phyloP scores from a whole-genome alignment of 495 filamentous ascomycete species.

The Lasiosphaeriaceae sp. region DNA sequence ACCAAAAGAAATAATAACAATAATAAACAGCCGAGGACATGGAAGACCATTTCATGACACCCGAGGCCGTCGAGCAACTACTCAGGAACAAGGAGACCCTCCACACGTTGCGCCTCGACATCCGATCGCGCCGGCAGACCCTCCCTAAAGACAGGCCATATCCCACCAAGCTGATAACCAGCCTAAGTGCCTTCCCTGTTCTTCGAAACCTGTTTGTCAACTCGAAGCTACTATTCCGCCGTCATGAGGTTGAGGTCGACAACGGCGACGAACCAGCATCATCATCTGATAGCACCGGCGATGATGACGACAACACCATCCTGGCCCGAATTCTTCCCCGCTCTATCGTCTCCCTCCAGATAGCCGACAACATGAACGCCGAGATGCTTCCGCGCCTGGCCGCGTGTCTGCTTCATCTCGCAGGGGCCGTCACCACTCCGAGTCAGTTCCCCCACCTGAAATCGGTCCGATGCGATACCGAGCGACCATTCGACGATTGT shows the following conservation, averaged over 20 bases:
- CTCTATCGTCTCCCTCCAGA: conserved; percentile 11
- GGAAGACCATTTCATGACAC: neutral
- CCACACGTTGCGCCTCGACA: conserved; percentile 13
- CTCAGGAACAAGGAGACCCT: conserved; percentile 14
- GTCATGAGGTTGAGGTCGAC: no score
- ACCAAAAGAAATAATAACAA: no score
- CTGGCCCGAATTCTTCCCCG: conserved; percentile 12
- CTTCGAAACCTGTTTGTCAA: conserved; percentile 14
- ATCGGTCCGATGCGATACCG: conserved; percentile 12
- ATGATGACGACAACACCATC: neutral
- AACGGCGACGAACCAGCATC: no score
- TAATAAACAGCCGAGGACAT: no score
- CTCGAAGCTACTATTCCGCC: conserved; percentile 7
- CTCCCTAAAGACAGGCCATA: neutral
- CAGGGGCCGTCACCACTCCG: conserved; percentile 7
- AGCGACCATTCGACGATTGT: conserved; percentile 9
- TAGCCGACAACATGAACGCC: conserved; percentile 4
- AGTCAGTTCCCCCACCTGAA: conserved; percentile 13
- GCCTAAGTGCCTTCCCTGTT: conserved; percentile 8
- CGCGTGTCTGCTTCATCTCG: conserved; percentile 10
- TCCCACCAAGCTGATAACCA: conserved; percentile 9
- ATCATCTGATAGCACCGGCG: no score
- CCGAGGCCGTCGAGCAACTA: conserved; percentile 6
- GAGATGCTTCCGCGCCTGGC: conserved; percentile 2
- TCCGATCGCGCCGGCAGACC: neutral